Evolutionary conservation across 2,329 filamentous ascomycete species (phyloP).

Genomic region (Arthrobotrys sphaeroides): DNA sequence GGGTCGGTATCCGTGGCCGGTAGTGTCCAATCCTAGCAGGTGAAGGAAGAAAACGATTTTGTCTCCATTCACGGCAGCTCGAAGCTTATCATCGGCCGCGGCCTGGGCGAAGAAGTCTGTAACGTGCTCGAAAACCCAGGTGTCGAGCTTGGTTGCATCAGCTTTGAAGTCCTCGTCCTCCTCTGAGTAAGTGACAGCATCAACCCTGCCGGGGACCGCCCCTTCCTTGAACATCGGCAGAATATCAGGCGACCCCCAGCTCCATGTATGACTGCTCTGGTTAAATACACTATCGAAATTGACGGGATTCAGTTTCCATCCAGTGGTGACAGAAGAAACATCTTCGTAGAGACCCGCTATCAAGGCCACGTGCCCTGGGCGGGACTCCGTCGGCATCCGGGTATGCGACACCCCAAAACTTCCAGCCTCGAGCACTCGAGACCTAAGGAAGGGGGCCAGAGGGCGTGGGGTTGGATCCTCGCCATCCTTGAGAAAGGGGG

Average conservation of each 20-base stretch:
- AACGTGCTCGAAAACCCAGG: conserved; percentile 95
- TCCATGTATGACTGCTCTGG: conserved; percentile 95
- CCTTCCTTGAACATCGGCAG: conserved; percentile 95
- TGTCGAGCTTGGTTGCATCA: conserved; percentile 81
- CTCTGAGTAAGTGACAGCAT: conserved; percentile 82
- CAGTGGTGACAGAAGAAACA: conserved; percentile 94
- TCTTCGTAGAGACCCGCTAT: conserved; percentile 98
- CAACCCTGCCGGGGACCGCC: conserved; percentile 85
- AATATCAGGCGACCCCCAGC: conserved; percentile 98
- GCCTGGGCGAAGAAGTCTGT: conserved; percentile 86
- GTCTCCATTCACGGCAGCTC: conserved; percentile 77
- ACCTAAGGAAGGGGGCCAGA: conserved; percentile 89
- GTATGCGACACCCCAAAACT: conserved; percentile 98
- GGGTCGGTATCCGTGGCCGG: conserved; percentile 83
- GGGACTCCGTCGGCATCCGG: conserved; percentile 92
- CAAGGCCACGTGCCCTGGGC: conserved; percentile 93
- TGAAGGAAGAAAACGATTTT: conserved; percentile 96
- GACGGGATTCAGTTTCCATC: conserved; percentile 98
- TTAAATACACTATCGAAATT: conserved; percentile 99
- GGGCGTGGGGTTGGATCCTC: conserved; percentile 71
- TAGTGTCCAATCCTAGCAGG: conserved; percentile 88
- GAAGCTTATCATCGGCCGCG: conserved; percentile 77
- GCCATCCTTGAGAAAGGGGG: conserved; percentile 73
- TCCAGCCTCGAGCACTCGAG: conserved; percentile 83
- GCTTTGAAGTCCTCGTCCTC: conserved; percentile 91